Base-by-base conservation (phyloP, 768 basidiomycete genomes). In the Pseudohyphozyma bogoriensis region DNA sequence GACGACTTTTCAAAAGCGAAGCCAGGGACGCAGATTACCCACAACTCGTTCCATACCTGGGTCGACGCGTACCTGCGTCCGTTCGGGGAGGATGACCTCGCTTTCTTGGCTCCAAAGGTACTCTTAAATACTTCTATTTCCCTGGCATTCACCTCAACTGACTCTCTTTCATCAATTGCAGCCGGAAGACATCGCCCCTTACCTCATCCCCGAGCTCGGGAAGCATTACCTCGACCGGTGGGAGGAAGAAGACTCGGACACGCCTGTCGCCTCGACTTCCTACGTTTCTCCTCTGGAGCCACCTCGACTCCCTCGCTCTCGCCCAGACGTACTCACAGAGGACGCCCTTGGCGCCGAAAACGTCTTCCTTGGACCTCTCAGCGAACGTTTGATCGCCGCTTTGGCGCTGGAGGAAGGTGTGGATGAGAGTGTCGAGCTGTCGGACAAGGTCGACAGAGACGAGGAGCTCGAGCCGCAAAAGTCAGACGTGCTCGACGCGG, bases 31-130 rank as follows among this genome's bases (percentile, higher is more conserved):
- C 76, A 77, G 63, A 73, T 76, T 37, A 69, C 73, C 18, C 74
- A 75, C 49, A 59, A 71, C 18, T 89, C 89, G 1, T 97, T 95
- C 72, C 90, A 90, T 74, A 78, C 85, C 29, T 85, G 83, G 69
- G 82, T 93, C 49, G 93, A 96, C 69, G 86, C 87, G 15, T 99
- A 87, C 78, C 78, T 92, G 70, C 84, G 91, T 53, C 81, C 82
- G 28, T 83, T 96, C 46, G 85, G 85, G 63, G 95, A 97, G 74
- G 95, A 97, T 73, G 95, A 99, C 71, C 76, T 97, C 32, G 93
- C 93, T 4, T 92, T 90, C 74, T 79, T 99, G 55, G 86, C 89
- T 61, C 87, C 87, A 69, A 84, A 85, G 15, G 87, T 81, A 46
- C 49, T 74, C 66, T 51, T 47, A 4, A 10, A 16, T 24, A 22